These are phyloP conservation scores for Penicillium verrucosum DNA, from an alignment of 2,329 filamentous ascomycete species.

Conservation along the genomic window DNA sequence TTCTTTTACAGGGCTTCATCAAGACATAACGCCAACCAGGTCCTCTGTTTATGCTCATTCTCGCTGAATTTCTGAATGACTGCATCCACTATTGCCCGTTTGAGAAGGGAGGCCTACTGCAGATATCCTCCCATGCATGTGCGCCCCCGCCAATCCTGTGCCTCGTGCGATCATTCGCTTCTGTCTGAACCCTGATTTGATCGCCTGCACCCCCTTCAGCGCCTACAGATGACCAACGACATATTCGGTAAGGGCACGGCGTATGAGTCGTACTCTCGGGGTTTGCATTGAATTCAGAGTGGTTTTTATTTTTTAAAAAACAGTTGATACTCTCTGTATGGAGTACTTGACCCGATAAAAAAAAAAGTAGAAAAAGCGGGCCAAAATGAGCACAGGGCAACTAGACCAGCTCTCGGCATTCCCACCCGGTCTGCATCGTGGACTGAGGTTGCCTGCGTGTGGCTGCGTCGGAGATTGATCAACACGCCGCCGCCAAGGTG, in stretches of 20 bases:
- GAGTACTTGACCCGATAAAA: not conserved
- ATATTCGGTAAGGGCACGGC: constrained; percentile 5
- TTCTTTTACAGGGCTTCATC: constrained; percentile 8
- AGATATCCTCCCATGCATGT: constrained; percentile 12
- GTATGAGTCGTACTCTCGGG: not conserved
- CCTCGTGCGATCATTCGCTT: constrained; percentile 11
- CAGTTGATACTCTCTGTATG: not conserved
- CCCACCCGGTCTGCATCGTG: constrained; percentile 21
- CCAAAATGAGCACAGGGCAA: constrained; percentile 21
- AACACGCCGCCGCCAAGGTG: constrained; percentile 8
- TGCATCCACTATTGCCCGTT: constrained; percentile 5
- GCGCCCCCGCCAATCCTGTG: constrained; percentile 9
- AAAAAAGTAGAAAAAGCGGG: constrained; percentile 19
- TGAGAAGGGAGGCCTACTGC: constrained; percentile 1
- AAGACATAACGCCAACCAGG: constrained; percentile 12
- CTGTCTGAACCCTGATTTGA: constrained; percentile 8
- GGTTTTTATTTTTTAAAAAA: not conserved
- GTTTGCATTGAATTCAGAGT: not conserved
- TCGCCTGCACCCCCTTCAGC: constrained; percentile 11
- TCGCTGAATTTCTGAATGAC: constrained; percentile 9
- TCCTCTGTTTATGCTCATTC: constrained; percentile 3
- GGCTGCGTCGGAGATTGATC: constrained; percentile 18
- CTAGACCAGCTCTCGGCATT: constrained; percentile 20
- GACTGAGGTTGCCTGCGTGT: constrained; percentile 16
- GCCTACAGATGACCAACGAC: constrained; percentile 11